Percentiles rank a stretch among this genome's conserved stretches.
phyloP scores from a whole-genome alignment of 2,329 filamentous ascomycete species.

The Rutstroemia sp. region DNA sequence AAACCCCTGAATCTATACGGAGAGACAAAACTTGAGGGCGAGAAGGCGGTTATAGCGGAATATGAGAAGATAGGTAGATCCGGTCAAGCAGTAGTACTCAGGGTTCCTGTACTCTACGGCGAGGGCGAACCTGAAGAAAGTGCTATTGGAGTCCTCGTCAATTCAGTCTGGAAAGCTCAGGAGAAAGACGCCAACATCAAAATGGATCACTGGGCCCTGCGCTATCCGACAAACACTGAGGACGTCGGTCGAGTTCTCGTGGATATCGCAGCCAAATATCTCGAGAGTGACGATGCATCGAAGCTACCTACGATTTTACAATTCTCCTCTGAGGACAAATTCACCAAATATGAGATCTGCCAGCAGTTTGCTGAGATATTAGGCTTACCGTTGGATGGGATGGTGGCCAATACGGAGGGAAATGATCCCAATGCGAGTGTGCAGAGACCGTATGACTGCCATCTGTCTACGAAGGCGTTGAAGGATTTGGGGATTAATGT shows the following conservation, averaged over 20 bases:
- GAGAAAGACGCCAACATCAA: slow-evolving; percentile 52
- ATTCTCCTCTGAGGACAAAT: slow-evolving; percentile 77
- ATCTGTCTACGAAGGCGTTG: slow-evolving; percentile 70
- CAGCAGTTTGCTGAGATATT: slow-evolving; percentile 71
- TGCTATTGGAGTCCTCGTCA: slow-evolving; percentile 75
- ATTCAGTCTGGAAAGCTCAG: slow-evolving; percentile 67
- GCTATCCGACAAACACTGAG: slow-evolving; percentile 84
- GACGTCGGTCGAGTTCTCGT: slow-evolving; percentile 65
- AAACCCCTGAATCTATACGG: slow-evolving; percentile 70
- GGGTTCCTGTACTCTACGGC: slow-evolving; percentile 81
- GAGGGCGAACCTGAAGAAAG: slow-evolving; percentile 68
- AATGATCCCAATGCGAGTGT: slow-evolving; percentile 65
- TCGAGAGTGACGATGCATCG: slow-evolving; percentile 39
- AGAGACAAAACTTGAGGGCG: slow-evolving; percentile 64
- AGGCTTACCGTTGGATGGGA: slow-evolving; percentile 60
- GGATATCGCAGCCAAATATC: slow-evolving; percentile 68
- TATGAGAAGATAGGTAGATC: slow-evolving; percentile 41
- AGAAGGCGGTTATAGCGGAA: slow-evolving; percentile 60
- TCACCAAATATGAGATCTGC: slow-evolving; percentile 88
- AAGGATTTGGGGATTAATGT: slow-evolving; percentile 69
- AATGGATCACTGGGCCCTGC: slow-evolving; percentile 80
- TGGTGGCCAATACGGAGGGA: slow-evolving; percentile 63
- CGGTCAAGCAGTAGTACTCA: slow-evolving; percentile 59
- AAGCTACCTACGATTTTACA: slow-evolving; percentile 66
- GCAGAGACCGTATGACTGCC: slow-evolving; percentile 79